Base-by-base conservation (phyloP, 2,329 filamentous ascomycete species). In the Rutstroemia sydowiana region DNA sequence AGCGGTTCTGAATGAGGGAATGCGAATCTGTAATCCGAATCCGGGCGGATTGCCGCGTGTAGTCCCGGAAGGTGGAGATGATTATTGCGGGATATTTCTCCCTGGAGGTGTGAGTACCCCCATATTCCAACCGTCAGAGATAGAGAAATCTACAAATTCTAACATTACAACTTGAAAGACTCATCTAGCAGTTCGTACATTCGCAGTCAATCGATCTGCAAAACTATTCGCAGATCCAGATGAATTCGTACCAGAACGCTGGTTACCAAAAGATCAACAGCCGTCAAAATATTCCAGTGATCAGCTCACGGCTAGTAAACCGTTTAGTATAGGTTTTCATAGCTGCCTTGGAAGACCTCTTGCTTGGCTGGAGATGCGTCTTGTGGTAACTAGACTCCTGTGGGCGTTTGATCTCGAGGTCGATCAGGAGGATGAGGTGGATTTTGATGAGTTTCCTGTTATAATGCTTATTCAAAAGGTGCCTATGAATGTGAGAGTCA, bases 201-300 rank as follows among this genome's bases (percentile, higher is more conserved):
- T 34, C 4, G 45, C 45, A 6, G 16, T 41, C 1, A 34, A 55
- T 42, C 21, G 34, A 28, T 42, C 26, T 1, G 9, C 13, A 4
- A 36, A n/a, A 1, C 51, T 52, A 32, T 60, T 59, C 14, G 3
- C 16, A 5, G 26, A 49, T n/a, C 50, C 50, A 1, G 45, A 54
- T 7, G 28, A 18, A 26, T 56, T 56, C 23, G 36, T 55, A 7
- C 56, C 56, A 3, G 54, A 57, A 40, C 59, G 68, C 0, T 73
- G 69, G 68, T 69, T 44, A 53, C 45, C 34, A 4, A 57, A 65
- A 16, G 32, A 16, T 14, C 13, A 41, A 4, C 36, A 16, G n/a
- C 28, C 28, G 14, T 9, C 31, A 10, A 28, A 21, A 5, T 55
- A 42, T 46, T 32, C 23, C 16, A 20, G 20, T 8, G 50, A 57